phyloP scores from a whole-genome alignment of 441 rosid genomes.

The Populus trichocarpa region DNA sequence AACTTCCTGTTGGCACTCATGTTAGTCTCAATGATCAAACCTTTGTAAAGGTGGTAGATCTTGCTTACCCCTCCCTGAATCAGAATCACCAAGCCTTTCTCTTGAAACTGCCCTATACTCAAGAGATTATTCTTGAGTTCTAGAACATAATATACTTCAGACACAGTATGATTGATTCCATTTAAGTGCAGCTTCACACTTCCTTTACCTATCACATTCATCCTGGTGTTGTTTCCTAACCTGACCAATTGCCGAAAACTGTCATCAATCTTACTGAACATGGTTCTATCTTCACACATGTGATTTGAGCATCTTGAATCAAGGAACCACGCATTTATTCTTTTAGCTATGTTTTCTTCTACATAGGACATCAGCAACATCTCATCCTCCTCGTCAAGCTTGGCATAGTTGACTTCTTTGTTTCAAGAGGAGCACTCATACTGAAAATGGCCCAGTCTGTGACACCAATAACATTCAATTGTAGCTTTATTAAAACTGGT shows the following conservation, averaged over 20 bases:
- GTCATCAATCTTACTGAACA: background rate
- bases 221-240: background rate
- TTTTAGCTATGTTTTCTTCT: background rate
- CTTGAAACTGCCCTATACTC: no score
- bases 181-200: background rate
- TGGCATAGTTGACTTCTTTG: background rate
- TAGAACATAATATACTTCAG: background rate
- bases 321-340: background rate
- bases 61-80: no score
- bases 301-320: background rate
- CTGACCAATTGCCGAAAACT: background rate
- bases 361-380: background rate
- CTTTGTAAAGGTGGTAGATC: no score
- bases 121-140: no score
- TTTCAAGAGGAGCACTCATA: constrained; percentile 2
- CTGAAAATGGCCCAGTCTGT: constrained; percentile 7
- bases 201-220: background rate
- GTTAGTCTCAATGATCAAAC: no score
- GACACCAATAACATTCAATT: constrained; percentile 3
- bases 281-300: background rate
- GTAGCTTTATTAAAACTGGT: background rate
- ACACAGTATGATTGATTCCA: background rate
- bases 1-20: no score
- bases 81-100: no score
- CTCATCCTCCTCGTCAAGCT: constrained; percentile 1